These are phyloP conservation scores for Mitragyna speciosa DNA, from an alignment of 257 asterid genomes.

Conservation along the genomic window DNA sequence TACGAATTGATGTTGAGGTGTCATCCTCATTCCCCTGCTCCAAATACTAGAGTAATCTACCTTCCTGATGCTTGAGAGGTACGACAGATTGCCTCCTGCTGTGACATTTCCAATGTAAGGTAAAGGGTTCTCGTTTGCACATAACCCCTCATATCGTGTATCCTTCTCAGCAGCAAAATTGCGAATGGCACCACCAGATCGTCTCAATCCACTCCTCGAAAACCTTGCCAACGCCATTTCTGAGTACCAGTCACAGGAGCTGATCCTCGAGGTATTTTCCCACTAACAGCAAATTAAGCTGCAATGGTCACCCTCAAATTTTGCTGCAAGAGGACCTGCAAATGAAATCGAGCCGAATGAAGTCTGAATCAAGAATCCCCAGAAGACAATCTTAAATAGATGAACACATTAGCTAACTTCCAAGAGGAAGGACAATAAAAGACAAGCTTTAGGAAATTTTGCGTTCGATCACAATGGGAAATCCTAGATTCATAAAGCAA, in stretches of 20 bases:
- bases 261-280: constrained; percentile 5
- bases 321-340: no score
- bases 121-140: constrained; percentile 25
- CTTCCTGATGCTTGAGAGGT: constrained; percentile 32
- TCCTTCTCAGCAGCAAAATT: constrained; percentile 29
- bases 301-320: background rate
- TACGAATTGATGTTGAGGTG: constrained; percentile 50
- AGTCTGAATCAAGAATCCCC: background rate
- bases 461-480: constrained; percentile 17
- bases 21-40: constrained; percentile 56
- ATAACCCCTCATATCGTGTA: constrained; percentile 23
- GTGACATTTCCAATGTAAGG: constrained; percentile 21
- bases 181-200: constrained; percentile 43
- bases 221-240: constrained; percentile 76
- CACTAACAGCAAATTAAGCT: constrained; percentile 14
- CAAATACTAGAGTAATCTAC: constrained; percentile 29
- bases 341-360: background rate
- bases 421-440: background rate
- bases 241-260: constrained; percentile 9
- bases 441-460: background rate
- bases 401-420: background rate
- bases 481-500: constrained; percentile 18
- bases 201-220: constrained; percentile 56
- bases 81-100: constrained; percentile 23
- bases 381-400: background rate